Conservation (phyloP, 2,329 filamentous ascomycete genomes). For the Cercospora sesami region DNA sequence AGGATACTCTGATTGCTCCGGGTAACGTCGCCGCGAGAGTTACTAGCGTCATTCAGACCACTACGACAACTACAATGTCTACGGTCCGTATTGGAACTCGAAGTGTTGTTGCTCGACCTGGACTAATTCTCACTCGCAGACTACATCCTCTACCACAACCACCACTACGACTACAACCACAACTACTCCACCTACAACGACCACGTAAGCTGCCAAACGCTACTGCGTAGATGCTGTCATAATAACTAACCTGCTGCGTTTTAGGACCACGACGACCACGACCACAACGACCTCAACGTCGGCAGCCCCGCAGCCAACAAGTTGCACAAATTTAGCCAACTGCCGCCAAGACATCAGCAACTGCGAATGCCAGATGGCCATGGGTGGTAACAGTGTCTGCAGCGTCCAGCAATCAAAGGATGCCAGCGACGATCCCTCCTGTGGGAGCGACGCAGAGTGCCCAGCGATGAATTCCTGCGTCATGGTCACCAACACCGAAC, state of each 20-base stretch:
- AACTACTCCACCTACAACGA: not conserved
- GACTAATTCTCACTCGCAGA: not conserved
- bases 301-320: not conserved
- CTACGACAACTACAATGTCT: not conserved
- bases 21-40: not conserved
- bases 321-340: not conserved
- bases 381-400: not conserved
- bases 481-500: not conserved
- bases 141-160: not conserved
- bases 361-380: constrained; percentile 1
- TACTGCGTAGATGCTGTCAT: not conserved
- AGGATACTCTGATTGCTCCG: not conserved
- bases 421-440: not conserved
- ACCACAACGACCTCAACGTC: not conserved
- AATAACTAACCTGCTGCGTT: not conserved
- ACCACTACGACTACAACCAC: not conserved
- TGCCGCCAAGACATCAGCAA: constrained; percentile 3
- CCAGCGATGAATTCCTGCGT: not conserved
- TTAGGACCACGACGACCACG: not conserved
- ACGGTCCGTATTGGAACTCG: not conserved
- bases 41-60: not conserved
- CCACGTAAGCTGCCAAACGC: not conserved
- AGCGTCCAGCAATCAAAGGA: constrained; percentile 1
- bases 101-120: not conserved
- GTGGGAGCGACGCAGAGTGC: not conserved